These are phyloP conservation scores for Yamadazyma insecticola DNA, from an alignment of 805 yeast species.

Conservation along the genomic window DNA sequence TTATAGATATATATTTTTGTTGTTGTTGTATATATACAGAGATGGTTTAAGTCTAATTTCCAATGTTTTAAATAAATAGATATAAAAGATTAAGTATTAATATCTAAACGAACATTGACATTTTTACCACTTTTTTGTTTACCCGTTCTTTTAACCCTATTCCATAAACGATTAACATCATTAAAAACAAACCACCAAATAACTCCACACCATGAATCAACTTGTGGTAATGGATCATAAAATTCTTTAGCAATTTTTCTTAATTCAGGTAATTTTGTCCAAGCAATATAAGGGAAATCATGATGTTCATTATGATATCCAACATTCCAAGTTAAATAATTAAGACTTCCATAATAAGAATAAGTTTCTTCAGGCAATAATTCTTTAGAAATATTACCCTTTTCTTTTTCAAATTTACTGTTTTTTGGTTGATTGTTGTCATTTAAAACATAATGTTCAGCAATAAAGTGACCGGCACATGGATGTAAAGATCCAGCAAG, in stretches of 20 bases:
- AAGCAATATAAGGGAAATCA: constrained; percentile 90
- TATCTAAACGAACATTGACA: constrained; percentile 11
- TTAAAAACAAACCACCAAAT: constrained; percentile 66
- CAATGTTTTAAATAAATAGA: not conserved
- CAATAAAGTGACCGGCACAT: constrained; percentile 91
- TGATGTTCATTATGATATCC: constrained; percentile 95
- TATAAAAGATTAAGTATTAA: constrained; percentile 3
- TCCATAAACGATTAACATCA: constrained; percentile 67
- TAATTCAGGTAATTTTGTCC: constrained; percentile 72
- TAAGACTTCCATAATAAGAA: constrained; percentile 80
- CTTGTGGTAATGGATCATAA: constrained; percentile 74
- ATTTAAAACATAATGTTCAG: constrained; percentile 81
- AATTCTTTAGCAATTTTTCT: constrained; percentile 71
- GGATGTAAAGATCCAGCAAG: constrained; percentile 92
- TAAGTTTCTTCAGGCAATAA: constrained; percentile 70
- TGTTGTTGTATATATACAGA: constrained; percentile 9
- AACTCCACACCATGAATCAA: constrained; percentile 75
- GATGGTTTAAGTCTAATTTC: not conserved
- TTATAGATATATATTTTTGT: constrained; percentile 26
- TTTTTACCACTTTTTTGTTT: constrained; percentile 32
- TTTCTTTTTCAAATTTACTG: constrained; percentile 5
- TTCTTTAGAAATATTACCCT: constrained; percentile 22
- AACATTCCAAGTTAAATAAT: constrained; percentile 82
- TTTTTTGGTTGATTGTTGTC: constrained; percentile 44
- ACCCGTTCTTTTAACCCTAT: constrained; percentile 68